Evolutionary conservation across 352 stramenopile genomes (phyloP).

Genomic region (Pythium dissotocum): DNA sequence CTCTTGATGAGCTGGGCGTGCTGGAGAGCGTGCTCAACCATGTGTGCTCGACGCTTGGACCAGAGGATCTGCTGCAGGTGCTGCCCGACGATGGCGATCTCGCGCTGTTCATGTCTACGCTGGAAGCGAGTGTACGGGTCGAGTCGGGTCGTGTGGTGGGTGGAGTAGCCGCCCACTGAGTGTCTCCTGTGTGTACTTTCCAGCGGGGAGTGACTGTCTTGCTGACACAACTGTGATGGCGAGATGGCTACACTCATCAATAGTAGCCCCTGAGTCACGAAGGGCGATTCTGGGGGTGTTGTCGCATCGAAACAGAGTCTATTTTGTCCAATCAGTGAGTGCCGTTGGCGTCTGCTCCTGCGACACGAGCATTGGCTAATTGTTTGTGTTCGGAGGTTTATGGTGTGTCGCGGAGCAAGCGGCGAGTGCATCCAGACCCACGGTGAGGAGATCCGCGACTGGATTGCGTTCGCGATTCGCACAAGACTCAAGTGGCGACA

Average conservation of each 20-base stretch:
- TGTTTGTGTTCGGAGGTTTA: neutral
- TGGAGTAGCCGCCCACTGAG: conserved; percentile 20
- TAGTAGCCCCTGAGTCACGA: conserved; percentile 6
- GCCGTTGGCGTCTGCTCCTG: neutral
- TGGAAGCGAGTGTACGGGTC: conserved; percentile 63
- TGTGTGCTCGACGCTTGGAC: conserved; percentile 67
- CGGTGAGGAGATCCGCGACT: neutral
- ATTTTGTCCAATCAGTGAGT: neutral
- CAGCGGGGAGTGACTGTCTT: neutral
- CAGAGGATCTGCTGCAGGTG: conserved; percentile 75
- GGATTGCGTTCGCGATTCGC: neutral
- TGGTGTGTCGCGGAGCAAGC: neutral
- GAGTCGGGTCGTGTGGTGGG: conserved; percentile 35
- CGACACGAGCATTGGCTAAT: conserved; percentile 5
- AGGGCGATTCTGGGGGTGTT: neutral
- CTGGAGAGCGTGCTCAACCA: conserved; percentile 70
- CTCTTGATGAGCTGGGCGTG: conserved; percentile 41
- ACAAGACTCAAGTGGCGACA: neutral
- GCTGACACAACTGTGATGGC: neutral
- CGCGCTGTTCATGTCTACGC: conserved; percentile 70
- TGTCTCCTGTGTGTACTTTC: neutral
- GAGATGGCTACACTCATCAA: neutral
- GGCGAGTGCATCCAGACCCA: neutral
- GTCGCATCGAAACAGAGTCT: neutral
- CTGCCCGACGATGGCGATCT: conserved; percentile 78